Evolutionary conservation across 2,329 filamentous ascomycete genomes (phyloP).

Genomic region (Sclerotinia glacialis): DNA sequence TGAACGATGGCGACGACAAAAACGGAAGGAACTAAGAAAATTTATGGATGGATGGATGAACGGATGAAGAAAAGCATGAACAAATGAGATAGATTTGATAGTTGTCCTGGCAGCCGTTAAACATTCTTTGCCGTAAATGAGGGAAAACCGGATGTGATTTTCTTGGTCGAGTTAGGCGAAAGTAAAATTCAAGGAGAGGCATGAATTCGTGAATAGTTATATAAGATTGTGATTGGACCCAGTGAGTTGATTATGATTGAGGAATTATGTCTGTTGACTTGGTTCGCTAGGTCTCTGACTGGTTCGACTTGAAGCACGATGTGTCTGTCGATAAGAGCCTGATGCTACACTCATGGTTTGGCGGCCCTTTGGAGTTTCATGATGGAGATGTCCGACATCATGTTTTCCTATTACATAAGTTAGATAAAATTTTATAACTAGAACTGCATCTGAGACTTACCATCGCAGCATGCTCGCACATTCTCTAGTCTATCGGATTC

Average conservation of each 20-base stretch:
- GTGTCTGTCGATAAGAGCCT: conserved; percentile 23
- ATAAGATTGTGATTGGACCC: not conserved
- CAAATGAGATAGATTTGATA: conserved; percentile 13
- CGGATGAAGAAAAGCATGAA: conserved; percentile 1
- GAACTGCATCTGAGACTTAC: conserved; percentile 52
- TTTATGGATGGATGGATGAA: conserved; percentile 12
- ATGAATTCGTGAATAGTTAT: conserved; percentile 19
- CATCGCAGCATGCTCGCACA: conserved; percentile 95
- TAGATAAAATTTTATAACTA: conserved; percentile 25
- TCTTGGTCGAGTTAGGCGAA: conserved; percentile 13
- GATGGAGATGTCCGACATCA: conserved; percentile 62
- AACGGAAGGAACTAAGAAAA: conserved; percentile 7
- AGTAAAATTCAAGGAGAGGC: conserved; percentile 17
- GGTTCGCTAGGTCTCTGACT: conserved; percentile 25
- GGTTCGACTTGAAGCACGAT: conserved; percentile 26
- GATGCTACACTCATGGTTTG: conserved; percentile 28
- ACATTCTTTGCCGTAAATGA: conserved; percentile 18
- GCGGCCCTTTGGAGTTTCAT: conserved; percentile 47
- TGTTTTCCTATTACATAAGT: conserved; percentile 60
- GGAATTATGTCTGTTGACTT: conserved; percentile 12
- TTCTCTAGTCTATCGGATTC: conserved; percentile 85
- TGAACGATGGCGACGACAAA: not conserved
- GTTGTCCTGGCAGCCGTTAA: conserved; percentile 17
- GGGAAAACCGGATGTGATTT: not conserved
- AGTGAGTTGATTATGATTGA: not conserved